Percentiles rank a stretch among this genome's conserved stretches.
Conservation (phyloP, 2,329 filamentous ascomycete species). For the Scolecobasidium constrictum region DNA sequence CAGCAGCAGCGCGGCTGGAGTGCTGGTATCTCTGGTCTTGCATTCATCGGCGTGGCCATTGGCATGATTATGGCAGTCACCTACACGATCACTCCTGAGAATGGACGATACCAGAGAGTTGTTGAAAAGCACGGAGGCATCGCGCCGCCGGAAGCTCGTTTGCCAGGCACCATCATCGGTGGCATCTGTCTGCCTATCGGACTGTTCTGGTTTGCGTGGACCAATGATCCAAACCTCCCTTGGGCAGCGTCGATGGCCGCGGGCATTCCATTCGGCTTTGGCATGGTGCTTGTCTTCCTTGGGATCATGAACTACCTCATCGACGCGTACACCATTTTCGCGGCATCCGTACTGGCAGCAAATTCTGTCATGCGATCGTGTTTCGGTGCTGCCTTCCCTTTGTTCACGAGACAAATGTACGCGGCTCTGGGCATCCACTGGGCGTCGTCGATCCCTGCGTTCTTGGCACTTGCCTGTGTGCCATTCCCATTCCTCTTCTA, state of each 20-base stretch:
- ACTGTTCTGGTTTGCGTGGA: slow-evolving; percentile 62
- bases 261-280: slow-evolving; percentile 44
- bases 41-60: slow-evolving; percentile 58
- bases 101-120: slow-evolving; percentile 41
- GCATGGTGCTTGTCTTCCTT: slow-evolving; percentile 57
- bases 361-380: slow-evolving; percentile 72
- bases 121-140: slow-evolving; percentile 38
- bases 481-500: slow-evolving; percentile 70
- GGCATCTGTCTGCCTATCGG: slow-evolving; percentile 51
- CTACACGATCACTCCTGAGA: slow-evolving; percentile 44
- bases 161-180: slow-evolving; percentile 52
- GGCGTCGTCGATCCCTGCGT: slow-evolving; percentile 63
- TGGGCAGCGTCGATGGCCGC: slow-evolving; percentile 43
- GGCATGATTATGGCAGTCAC: slow-evolving; percentile 51
- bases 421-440: slow-evolving; percentile 53
- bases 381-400: slow-evolving; percentile 67
- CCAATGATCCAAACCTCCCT: slow-evolving; percentile 45
- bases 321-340: slow-evolving; percentile 56
- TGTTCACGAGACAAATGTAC: slow-evolving; percentile 61
- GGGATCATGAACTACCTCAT: slow-evolving; percentile 41
- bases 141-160: slow-evolving; percentile 55
- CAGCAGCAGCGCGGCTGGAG: slow-evolving; percentile 48
- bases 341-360: slow-evolving; percentile 63
- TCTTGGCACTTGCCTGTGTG: slow-evolving; percentile 59
- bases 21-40: slow-evolving; percentile 47